Percentiles rank a stretch among this genome's conserved stretches.
These are phyloP conservation scores for Wakefieldia striispora DNA, from an alignment of 768 basidiomycete species.

Conservation along the genomic window DNA sequence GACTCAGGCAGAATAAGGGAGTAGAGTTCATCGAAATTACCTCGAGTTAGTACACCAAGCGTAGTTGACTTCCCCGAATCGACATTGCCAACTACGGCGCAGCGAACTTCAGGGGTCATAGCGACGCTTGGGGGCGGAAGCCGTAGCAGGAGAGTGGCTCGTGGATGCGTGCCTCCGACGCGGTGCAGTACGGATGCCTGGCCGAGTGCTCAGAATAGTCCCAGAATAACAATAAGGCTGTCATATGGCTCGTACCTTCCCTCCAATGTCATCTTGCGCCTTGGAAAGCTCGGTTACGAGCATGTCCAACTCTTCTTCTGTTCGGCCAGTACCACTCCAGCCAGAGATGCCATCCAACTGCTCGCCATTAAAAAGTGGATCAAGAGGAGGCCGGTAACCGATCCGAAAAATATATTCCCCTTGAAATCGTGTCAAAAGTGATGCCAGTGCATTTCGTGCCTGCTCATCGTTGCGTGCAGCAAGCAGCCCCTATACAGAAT, in stretches of 20 bases:
- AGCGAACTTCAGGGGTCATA: slow-evolving; percentile 86
- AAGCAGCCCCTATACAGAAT: slow-evolving; percentile 39
- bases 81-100: slow-evolving; percentile 95
- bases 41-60: slow-evolving; percentile 92
- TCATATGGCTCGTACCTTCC: slow-evolving; percentile 50
- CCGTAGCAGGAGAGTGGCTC: slow-evolving; percentile 62
- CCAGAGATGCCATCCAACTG: slow-evolving; percentile 41
- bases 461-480: slow-evolving; percentile 43
- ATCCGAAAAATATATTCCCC: slow-evolving; percentile 78
- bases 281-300: slow-evolving; percentile 44
- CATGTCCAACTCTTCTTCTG: slow-evolving; percentile 49
- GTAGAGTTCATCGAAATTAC: slow-evolving; percentile 36
- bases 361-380: slow-evolving; percentile 55
- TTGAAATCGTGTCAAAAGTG: slow-evolving; percentile 59
- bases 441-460: slow-evolving; percentile 65
- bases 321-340: slow-evolving; percentile 54
- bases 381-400: slow-evolving; percentile 62
- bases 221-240: background rate
- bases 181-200: slow-evolving; percentile 61
- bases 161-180: slow-evolving; percentile 44
- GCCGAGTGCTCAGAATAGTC: background rate
- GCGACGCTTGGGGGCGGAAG: slow-evolving; percentile 75
- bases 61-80: slow-evolving; percentile 95
- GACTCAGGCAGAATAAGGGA: slow-evolving; percentile 13
- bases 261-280: slow-evolving; percentile 74